Conservation (phyloP, 805 yeast genomes). For the Vanderwaltozyma tropicalis region DNA sequence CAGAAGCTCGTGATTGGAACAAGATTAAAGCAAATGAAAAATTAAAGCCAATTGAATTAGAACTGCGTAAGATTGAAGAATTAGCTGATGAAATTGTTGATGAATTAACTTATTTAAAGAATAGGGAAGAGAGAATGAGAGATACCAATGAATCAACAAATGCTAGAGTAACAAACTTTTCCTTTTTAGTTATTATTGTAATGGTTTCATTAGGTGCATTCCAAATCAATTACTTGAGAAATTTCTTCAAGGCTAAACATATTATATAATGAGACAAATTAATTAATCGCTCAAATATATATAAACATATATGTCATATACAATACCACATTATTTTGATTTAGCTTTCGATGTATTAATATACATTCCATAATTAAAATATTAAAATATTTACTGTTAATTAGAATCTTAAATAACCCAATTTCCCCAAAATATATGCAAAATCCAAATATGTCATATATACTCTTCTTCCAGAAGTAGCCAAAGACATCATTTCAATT, state of each 20-base stretch:
- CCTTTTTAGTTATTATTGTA: constrained; percentile 54
- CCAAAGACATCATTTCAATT: constrained; percentile 38
- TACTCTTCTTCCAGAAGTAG: constrained; percentile 30
- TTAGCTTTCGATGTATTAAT: background rate
- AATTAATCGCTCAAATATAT: background rate
- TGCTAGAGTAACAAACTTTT: constrained; percentile 82
- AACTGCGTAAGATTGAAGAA: constrained; percentile 78
- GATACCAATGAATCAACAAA: constrained; percentile 96
- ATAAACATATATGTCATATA: background rate
- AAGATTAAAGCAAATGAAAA: constrained; percentile 87
- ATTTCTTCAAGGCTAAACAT: constrained; percentile 81
- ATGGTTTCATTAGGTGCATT: constrained; percentile 76
- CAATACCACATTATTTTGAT: background rate
- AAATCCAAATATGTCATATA: constrained; percentile 36
- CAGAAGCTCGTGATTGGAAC: constrained; percentile 97
- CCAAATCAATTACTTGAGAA: constrained; percentile 87
- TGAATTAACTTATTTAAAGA: constrained; percentile 74
- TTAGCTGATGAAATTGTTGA: constrained; percentile 68
- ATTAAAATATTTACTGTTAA: background rate
- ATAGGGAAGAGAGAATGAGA: constrained; percentile 85
- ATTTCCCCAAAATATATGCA: constrained; percentile 38
- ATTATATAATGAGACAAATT: constrained; percentile 32
- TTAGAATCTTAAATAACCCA: constrained; percentile 32
- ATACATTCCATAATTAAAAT: no score
- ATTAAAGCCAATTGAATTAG: constrained; percentile 86